Conservation (phyloP, 768 basidiomycete species). For the Pulveroboletus frians region DNA sequence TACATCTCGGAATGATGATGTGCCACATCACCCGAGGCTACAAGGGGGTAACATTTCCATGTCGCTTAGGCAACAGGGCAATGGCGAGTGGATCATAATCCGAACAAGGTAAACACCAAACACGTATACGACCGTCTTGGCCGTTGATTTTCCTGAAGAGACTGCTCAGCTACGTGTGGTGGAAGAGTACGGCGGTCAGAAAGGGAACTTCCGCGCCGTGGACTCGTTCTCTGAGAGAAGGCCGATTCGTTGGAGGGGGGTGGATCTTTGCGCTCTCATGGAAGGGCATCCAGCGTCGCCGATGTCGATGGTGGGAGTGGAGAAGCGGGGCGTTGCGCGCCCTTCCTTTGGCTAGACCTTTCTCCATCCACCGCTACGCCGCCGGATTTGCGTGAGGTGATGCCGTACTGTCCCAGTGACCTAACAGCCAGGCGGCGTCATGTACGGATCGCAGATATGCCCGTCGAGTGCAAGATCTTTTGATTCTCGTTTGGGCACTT, state of each 20-base stretch:
- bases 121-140: no score
- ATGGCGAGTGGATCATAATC: not conserved
- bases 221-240: constrained; percentile 4
- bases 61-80: not conserved
- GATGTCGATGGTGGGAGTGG: constrained; percentile 5
- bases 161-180: no score
- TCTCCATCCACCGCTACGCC: constrained; percentile 11
- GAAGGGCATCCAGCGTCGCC: constrained; percentile 2
- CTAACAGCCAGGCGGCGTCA: not conserved
- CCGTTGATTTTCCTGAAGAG: not conserved
- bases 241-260: constrained; percentile 8
- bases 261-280: constrained; percentile 4
- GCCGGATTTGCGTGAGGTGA: constrained; percentile 22
- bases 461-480: not conserved
- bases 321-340: constrained; percentile 12
- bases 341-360: not conserved
- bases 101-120: no score
- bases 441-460: constrained; percentile 1
- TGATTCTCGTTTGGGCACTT: constrained; percentile 19
- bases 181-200: no score
- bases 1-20: not conserved
- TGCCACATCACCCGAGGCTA: not conserved
- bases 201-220: not conserved
- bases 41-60: no score
- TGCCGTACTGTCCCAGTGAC: constrained; percentile 1